Base-by-base conservation (phyloP, 495 filamentous ascomycete genomes). In the Haplographium delicatum region DNA sequence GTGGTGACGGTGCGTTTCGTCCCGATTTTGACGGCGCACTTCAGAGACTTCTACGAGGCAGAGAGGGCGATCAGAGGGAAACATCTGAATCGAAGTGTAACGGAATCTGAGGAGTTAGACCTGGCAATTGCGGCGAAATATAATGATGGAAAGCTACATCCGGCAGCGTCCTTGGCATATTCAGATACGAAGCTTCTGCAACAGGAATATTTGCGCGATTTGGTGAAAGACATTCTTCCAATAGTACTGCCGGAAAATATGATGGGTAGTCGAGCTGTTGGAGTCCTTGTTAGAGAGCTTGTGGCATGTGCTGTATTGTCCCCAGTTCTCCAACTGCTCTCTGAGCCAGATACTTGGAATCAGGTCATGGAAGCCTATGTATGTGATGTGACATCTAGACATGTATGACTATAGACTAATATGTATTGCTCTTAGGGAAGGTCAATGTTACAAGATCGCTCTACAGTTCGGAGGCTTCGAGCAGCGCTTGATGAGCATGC, bases 341-440 rank as follows among this genome's bases (percentile, higher is more conserved):
- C 88, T 15, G 93, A 97, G 53, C 91, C 94, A 8, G 94, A 99
- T 72, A 91, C 85, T 2, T 96, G 93, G 93, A 97, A 97, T 63
- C 89, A 95, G 60, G 59, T 94, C 54, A 86, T 97, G 75, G 90
- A 95, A 65, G 88, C 83, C 39, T 91, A 88, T 55, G 77, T 76
- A 65, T 57, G 68, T 55, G 26, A 13, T 31, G 13, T 6, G 0
- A 33, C 2, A 43, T 42, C n/a, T 3, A 30, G n/a, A 18, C 3
- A 9, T 5, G 19, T 26, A 3, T 43, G 15, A 7, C 20, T 44
- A 3, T 16, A 45, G 33, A 24, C 52, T 59, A 33, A 59, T 27
- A 38, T n/a, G n/a, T n/a, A n/a, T n/a, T n/a, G n/a, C 4, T 24
- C n/a, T 23, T 30, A 84, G 66, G 91, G 91, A 13, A 80, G 85